A percentile compares a stretch with the other conserved stretches of the same genome.
Conservation (phyloP, 352 stramenopile species). For the Pilasporangium apinafurcum region DNA sequence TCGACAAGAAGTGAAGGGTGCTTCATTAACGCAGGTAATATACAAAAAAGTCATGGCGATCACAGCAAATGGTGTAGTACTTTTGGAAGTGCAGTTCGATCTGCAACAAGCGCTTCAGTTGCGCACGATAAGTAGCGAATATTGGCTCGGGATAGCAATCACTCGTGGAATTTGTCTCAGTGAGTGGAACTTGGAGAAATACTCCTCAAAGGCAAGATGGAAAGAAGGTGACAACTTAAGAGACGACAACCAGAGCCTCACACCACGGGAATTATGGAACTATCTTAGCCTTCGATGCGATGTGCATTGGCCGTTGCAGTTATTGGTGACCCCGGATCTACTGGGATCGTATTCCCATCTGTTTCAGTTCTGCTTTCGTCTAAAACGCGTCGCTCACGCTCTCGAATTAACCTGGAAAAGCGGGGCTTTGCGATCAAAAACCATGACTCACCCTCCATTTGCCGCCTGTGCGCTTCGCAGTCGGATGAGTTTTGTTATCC, state of each 20-base stretch:
- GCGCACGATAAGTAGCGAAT: slow-evolving; percentile 26
- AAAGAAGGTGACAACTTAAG: slow-evolving; percentile 14
- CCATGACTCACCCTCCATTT: slow-evolving; percentile 2
- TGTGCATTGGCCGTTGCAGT: slow-evolving; percentile 58
- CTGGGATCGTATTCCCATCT: slow-evolving; percentile 58
- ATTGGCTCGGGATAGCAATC: slow-evolving; percentile 51
- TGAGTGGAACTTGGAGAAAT: slow-evolving; percentile 55
- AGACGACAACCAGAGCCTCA: slow-evolving; percentile 26
- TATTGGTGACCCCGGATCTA: slow-evolving; percentile 49
- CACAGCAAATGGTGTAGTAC: slow-evolving; percentile 28
- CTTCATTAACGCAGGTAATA: slow-evolving; percentile 26
- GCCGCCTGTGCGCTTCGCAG: slow-evolving; percentile 32
- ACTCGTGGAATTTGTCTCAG: slow-evolving; percentile 22
- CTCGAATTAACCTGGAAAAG: slow-evolving; percentile 66
- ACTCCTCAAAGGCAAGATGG: slow-evolving; percentile 25
- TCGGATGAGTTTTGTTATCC: slow-evolving; percentile 74
- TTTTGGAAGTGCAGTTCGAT: slow-evolving; percentile 43
- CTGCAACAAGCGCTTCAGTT: slow-evolving; percentile 34
- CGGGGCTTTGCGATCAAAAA: slow-evolving; percentile 21
- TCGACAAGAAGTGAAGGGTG: slow-evolving; percentile 25
- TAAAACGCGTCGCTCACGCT: slow-evolving; percentile 66
- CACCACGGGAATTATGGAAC: slow-evolving; percentile 54
- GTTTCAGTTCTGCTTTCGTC: slow-evolving; percentile 75
- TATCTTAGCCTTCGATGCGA: slow-evolving; percentile 39
- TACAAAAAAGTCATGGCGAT: slow-evolving; percentile 49